Evolutionary conservation across 495 filamentous ascomycete genomes (phyloP).

Genomic region (Penicillium daleae): DNA sequence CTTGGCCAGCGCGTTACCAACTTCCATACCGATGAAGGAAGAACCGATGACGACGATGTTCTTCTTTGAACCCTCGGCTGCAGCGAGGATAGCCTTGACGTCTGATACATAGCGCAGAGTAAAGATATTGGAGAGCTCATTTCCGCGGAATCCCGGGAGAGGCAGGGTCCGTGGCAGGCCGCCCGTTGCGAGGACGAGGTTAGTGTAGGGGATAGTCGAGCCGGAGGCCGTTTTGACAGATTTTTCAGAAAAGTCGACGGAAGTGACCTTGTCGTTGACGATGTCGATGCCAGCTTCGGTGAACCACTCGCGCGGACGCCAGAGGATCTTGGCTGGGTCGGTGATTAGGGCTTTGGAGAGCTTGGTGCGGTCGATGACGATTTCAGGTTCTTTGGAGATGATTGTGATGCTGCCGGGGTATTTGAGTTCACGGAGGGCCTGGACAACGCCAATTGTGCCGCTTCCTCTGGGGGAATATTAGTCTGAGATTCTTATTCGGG

Average conservation of each 20-base stretch:
- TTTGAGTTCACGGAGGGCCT: slow-evolving; percentile 78
- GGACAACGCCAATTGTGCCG: slow-evolving; percentile 76
- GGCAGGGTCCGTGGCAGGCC: slow-evolving; percentile 79
- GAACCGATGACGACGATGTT: slow-evolving; percentile 90
- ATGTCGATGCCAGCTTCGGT: slow-evolving; percentile 72
- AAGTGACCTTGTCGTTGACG: slow-evolving; percentile 73
- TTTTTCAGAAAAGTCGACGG: slow-evolving; percentile 74
- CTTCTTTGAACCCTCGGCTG: slow-evolving; percentile 79
- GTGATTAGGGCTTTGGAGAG: slow-evolving; percentile 91
- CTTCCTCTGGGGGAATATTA: slow-evolving; percentile 58
- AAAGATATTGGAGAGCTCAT: slow-evolving; percentile 82
- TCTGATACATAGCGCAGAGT: slow-evolving; percentile 74
- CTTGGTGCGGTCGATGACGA: slow-evolving; percentile 91
- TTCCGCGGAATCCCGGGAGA: slow-evolving; percentile 73
- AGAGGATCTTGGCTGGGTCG: slow-evolving; percentile 77
- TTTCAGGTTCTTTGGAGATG: slow-evolving; percentile 80
- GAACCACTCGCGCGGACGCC: slow-evolving; percentile 76
- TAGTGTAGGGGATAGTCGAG: slow-evolving; percentile 73
- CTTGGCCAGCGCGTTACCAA: slow-evolving; percentile 75
- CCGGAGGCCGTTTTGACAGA: slow-evolving; percentile 73
- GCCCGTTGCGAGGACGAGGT: slow-evolving; percentile 87
- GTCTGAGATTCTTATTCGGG: neutral
- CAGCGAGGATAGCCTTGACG: slow-evolving; percentile 71
- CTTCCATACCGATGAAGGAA: slow-evolving; percentile 97
- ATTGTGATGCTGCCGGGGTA: slow-evolving; percentile 82